These are phyloP conservation scores for Eucalyptus marginata DNA, from an alignment of 345 rosid species.

Conservation along the genomic window DNA sequence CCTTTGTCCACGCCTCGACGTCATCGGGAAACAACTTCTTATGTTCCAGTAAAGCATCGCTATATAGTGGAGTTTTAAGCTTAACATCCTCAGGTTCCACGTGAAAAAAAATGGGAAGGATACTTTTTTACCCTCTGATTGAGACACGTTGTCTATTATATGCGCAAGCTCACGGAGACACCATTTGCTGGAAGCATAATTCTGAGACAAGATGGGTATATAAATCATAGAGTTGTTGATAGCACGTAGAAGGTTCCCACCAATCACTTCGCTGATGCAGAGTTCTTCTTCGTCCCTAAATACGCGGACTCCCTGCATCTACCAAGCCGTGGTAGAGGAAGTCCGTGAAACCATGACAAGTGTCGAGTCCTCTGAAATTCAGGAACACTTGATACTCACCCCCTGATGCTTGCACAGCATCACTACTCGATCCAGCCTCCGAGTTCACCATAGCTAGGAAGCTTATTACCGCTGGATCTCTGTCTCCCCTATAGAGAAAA, in stretches of 20 bases:
- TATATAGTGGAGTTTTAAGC: rapidly evolving
- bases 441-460: background rate
- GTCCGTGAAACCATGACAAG: rapidly evolving
- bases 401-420: rapidly evolving
- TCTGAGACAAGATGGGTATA: background rate
- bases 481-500: background rate
- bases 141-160: rapidly evolving
- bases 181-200: background rate
- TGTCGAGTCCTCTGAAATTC: background rate
- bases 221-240: background rate
- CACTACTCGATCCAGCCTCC: background rate
- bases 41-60: rapidly evolving
- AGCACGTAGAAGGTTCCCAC: rapidly evolving
- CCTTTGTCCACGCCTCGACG: rapidly evolving
- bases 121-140: rapidly evolving
- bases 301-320: background rate
- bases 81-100: background rate
- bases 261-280: rapidly evolving
- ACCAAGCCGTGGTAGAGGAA: rapidly evolving
- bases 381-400: background rate
- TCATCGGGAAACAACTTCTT: rapidly evolving
- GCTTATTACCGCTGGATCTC: rapidly evolving
- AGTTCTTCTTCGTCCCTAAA: rapidly evolving
- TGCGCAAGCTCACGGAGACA: background rate
- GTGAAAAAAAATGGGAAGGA: rapidly evolving